Base-by-base conservation (phyloP, 306 rosid genomes). In the Inga laurina region DNA sequence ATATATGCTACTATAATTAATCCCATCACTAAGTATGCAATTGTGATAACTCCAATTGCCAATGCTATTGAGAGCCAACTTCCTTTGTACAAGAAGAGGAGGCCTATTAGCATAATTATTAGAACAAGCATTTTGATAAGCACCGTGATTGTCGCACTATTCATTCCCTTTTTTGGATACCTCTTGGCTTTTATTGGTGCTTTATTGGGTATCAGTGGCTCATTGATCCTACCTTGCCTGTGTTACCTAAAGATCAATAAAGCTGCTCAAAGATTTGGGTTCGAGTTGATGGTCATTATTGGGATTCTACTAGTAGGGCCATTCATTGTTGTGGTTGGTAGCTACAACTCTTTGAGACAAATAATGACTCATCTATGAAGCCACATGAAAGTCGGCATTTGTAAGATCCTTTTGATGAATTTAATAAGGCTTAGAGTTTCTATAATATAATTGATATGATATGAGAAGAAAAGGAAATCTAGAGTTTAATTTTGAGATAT, bases 161-260 rank as follows among this genome's bases (percentile, higher is more conserved):
- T 27, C 24, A 34, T 92, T 41, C 94, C 97, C 1, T 89, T 92
- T 71, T 90, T 90, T 27, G 89, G 87, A 2, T 86, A 90, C 18
- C 71, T 90, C 10, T 82, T 92, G 94, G 89, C 91, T 0, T 90
- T 92, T 22, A 83, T 66, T 10, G 94, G 97, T 10, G 88, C 94
- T 0, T 89, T 85, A 77, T 49, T 87, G 51, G 35, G 91, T 27
- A 82, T 89, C 35, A 43, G 80, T 0, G 79, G 72, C 21, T 82
- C 91, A 11, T 49, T 89, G 76, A 18, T 92, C 56, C 77, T 92
- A 10, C 97, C 97, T 0, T 92, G 93, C 78, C 13, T 85, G 0
- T 86, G 83, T 80, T 92, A 92, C 87, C 89, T 92, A 7, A 92
- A 89, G 91, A 89, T 90, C 10, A 80, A 88, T 69, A 71, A 57